Evolutionary conservation across 192 early-diverging fungal genomes (phyloP).

Genomic region (Coemansia sp.): DNA sequence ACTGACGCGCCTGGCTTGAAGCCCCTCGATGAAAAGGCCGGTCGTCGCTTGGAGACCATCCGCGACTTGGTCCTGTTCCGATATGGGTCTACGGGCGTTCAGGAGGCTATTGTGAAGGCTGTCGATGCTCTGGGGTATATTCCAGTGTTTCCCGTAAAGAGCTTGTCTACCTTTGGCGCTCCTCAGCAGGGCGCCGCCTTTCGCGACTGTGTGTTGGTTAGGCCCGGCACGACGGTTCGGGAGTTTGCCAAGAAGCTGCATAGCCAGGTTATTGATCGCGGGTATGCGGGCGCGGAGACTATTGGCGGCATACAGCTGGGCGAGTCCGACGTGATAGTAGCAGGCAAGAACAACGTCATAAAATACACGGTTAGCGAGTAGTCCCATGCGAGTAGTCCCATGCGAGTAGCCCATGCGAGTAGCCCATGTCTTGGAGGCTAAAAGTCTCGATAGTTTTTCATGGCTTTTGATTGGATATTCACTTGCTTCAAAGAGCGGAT

Average conservation of each 20-base stretch:
- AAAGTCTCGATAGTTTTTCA: too few species aligned
- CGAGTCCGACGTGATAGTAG: constrained; percentile 41
- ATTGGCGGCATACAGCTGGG: constrained; percentile 69
- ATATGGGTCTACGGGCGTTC: constrained; percentile 80
- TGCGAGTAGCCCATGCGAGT: too few species aligned
- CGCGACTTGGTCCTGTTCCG: constrained; percentile 80
- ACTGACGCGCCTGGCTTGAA: constrained; percentile 33
- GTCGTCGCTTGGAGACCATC: constrained; percentile 59
- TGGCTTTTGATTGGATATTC: neutral
- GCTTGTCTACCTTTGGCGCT: constrained; percentile 62
- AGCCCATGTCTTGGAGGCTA: too few species aligned
- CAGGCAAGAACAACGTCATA: constrained; percentile 48
- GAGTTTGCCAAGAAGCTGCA: constrained; percentile 73
- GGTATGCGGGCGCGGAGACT: constrained; percentile 74
- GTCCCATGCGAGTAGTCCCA: too few species aligned
- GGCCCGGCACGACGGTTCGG: constrained; percentile 70
- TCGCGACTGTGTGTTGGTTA: constrained; percentile 70
- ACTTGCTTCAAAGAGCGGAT: too few species aligned
- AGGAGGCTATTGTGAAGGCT: constrained; percentile 62
- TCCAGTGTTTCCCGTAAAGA: constrained; percentile 76
- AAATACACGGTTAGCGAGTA: constrained; percentile 1
- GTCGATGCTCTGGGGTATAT: constrained; percentile 66
- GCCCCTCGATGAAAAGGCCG: constrained; percentile 57
- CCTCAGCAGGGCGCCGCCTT: constrained; percentile 51
- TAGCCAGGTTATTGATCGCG: constrained; percentile 26